Evolutionary conservation across 2,329 filamentous ascomycete genomes (phyloP).

Genomic region (Colletotrichum cuscutae): DNA sequence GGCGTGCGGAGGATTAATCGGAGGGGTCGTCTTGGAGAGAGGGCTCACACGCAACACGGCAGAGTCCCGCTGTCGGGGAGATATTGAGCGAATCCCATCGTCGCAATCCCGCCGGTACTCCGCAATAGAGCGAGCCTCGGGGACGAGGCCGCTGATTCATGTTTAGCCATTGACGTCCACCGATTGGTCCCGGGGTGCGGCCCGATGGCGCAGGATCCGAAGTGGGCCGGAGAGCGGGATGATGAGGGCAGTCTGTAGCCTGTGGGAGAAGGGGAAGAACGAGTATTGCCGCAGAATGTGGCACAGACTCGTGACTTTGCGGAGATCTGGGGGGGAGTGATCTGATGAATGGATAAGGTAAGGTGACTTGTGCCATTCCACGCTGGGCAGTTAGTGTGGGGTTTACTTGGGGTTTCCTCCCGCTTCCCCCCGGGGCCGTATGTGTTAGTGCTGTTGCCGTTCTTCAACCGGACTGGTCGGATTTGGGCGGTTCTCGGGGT

Average conservation of each 20-base stretch:
- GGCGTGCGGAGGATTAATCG: conserved; percentile 15
- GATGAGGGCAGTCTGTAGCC: background rate
- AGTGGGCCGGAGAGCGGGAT: conserved; percentile 2
- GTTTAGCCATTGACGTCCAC: conserved; percentile 26
- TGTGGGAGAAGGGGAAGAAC: background rate
- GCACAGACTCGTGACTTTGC: conserved; percentile 11
- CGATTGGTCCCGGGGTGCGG: conserved; percentile 27
- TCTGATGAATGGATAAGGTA: background rate
- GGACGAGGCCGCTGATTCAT: conserved; percentile 26
- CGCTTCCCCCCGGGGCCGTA: conserved; percentile 1
- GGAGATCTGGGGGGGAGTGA: conserved; percentile 19
- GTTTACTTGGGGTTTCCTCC: conserved; percentile 17
- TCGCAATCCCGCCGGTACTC: conserved; percentile 30
- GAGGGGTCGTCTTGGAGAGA: background rate
- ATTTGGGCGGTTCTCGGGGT: conserved; percentile 34
- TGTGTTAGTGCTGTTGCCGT: background rate
- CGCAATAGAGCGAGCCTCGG: conserved; percentile 28
- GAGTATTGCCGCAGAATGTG: too few relatives aligned
- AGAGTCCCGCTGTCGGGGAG: conserved; percentile 21
- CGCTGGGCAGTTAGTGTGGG: background rate
- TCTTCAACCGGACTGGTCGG: conserved; percentile 11
- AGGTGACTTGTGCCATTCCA: conserved; percentile 1
- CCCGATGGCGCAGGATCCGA: conserved; percentile 17
- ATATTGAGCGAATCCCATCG: conserved; percentile 23
- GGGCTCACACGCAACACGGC: conserved; percentile 8